Base-by-base conservation (phyloP, 495 filamentous ascomycete species). In the Tuber indicum region DNA sequence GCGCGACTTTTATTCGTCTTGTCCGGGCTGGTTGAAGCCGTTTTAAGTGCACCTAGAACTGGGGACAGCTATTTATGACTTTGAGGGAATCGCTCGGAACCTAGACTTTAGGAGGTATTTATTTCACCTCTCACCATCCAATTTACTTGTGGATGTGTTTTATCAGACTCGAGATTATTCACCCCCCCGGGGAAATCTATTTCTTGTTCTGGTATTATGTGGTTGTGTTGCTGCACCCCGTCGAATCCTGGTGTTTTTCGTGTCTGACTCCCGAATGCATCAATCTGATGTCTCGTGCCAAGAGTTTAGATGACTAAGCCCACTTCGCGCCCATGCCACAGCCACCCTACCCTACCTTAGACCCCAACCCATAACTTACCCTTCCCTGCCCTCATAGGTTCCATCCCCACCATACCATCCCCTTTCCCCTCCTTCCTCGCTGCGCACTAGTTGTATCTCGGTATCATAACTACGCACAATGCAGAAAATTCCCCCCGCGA, bases 401-500 rank as follows among this genome's bases (percentile, higher is more conserved):
- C 58, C 58, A 66, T 66, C 58, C 58, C 58, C 58, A 26, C 58
- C 32, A 36, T 36, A 17, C 32, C 32, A 5, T 66, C 58, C 26
- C 26, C 26, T 66, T 66, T 36, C 26, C 58, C 32, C 26, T 17
- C 58, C 26, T 66, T 66, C 26, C 32, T 26, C 26, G 58, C 26
- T 36, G 26, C 58, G n/a, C 58, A 36, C 58, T 66, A 66, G 58
- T 36, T 2, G 26, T 26, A 66, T 36, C 58, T 36, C 58, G 26
- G 58, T 36, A 32, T 32, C 32, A 32, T 32, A 66, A 36, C 58
- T 66, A 66, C 58, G 32, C 58, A 66, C 14, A 66, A 66, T 66
- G 58, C 58, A 36, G 58, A 66, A 66, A 77, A 71, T 74, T 23
- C 32, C 32, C 26, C 75, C 78, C 36, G 49, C 70, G 0, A 41